Conservation (phyloP, 1,284 basidiomycete genomes). For the Coniferiporia sulphurascens region DNA sequence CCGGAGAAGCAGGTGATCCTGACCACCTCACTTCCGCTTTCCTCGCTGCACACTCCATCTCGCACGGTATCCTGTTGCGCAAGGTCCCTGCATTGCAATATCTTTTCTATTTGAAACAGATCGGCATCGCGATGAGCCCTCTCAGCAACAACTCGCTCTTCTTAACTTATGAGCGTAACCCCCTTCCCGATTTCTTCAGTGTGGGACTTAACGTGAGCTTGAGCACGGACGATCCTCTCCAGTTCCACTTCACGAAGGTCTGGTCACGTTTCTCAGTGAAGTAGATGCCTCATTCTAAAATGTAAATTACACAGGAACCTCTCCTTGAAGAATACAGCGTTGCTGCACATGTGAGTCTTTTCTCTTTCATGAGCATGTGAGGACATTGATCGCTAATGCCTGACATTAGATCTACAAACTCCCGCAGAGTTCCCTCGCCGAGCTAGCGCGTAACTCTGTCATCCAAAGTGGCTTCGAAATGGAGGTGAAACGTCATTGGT, state of each 20-base stretch:
- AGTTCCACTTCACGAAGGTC: slow-evolving; percentile 96
- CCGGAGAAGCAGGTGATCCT: slow-evolving; percentile 97
- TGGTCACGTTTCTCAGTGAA: slow-evolving; percentile 12
- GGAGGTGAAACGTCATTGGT: slow-evolving; percentile 97
- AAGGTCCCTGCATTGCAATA: slow-evolving; percentile 95
- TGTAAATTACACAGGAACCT: slow-evolving; percentile 61
- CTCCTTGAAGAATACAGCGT: slow-evolving; percentile 97
- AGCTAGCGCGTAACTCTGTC: slow-evolving; percentile 95
- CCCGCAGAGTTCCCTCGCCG: slow-evolving; percentile 78
- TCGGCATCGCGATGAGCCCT: slow-evolving; percentile 97
- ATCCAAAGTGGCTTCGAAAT: slow-evolving; percentile 98
- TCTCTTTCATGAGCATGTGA: slow-evolving; percentile 1
- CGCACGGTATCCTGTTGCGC: slow-evolving; percentile 94
- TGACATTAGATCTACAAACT: slow-evolving; percentile 81
- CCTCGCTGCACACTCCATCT: slow-evolving; percentile 96
- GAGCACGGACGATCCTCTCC: slow-evolving; percentile 92
- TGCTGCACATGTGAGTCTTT: slow-evolving; percentile 79
- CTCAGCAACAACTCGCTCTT: slow-evolving; percentile 98
- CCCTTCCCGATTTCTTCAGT: slow-evolving; percentile 96
- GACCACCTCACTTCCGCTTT: slow-evolving; percentile 96
- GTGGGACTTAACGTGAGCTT: slow-evolving; percentile 94
- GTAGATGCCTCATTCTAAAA: background rate
- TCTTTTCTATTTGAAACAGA: slow-evolving; percentile 95
- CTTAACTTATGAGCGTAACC: slow-evolving; percentile 95
- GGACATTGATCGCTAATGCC: background rate